Conservation (phyloP, 371 early-diverging fungal species). For the Mycotypha africana region DNA sequence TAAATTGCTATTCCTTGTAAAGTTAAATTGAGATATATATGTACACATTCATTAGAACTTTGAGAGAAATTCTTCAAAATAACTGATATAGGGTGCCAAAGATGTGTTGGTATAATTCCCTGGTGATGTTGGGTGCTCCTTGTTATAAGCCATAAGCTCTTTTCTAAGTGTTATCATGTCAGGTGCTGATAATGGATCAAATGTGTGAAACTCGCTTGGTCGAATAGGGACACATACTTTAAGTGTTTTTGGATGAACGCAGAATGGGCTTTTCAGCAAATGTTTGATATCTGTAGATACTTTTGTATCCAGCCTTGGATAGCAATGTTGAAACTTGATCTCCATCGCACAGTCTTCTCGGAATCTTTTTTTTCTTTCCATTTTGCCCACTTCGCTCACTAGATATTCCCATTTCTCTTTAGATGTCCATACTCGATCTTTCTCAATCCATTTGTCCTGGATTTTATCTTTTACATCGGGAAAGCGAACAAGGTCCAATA, state of each 20-base stretch:
- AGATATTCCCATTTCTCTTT: conserved; percentile 58
- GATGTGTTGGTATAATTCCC: conserved; percentile 62
- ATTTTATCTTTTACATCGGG: conserved; percentile 45
- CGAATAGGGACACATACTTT: conserved; percentile 90
- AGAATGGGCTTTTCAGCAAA: conserved; percentile 98
- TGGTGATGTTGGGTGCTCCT: too few relatives aligned
- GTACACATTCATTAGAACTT: too few relatives aligned
- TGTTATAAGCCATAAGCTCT: conserved; percentile 47
- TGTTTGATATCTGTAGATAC: conserved; percentile 93
- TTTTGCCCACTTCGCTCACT: conserved; percentile 1
- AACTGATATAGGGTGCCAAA: conserved; percentile 54
- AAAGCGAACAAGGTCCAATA: conserved; percentile 74
- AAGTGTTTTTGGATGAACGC: conserved; percentile 97
- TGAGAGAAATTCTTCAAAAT: conserved; percentile 72
- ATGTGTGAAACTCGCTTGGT: conserved; percentile 65
- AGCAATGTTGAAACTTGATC: conserved; percentile 81
- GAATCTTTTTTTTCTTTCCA: conserved; percentile 10
- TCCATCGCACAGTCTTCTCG: conserved; percentile 46
- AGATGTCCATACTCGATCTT: conserved; percentile 35
- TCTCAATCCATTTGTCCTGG: conserved; percentile 51
- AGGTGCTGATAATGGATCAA: conserved; percentile 81
- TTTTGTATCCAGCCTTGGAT: conserved; percentile 94
- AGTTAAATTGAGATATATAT: too few relatives aligned
- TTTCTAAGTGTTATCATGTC: conserved; percentile 58
- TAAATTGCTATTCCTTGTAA: too few relatives aligned